Evolutionary conservation across 2,329 filamentous ascomycete species (phyloP), one percentile per base, ranked within the genome.

Genomic region (Ascocoryne sarcoides): DNA sequence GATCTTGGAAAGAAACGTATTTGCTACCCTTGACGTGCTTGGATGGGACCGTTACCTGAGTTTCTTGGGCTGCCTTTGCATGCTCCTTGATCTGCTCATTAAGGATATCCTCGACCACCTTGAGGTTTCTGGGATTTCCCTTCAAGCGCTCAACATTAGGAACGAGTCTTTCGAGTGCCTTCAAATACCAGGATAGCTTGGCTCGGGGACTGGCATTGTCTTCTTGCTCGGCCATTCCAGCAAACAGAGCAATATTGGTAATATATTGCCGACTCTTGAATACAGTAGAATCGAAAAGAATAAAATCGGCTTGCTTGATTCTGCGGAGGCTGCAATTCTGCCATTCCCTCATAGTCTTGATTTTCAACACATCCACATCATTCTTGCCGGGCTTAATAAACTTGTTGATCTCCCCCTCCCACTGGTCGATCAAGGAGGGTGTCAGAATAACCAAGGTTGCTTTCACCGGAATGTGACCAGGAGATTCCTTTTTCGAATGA

Each of bases 391-490:
- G 10, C 12, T 26, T 12, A 7, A 50, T 32, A 51, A 72, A 77
- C 37, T 71, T 71, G 2, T 50, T 35, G 10, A 76, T 66, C 46
- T 83, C 78, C 0, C 57, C 52, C 7, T 54, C 51, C 79, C 79
- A 84, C 52, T 83, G 79, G 4, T 62, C 51, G 1, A 70, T 58
- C 4, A 84, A 61, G 36, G 73, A 69, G 0, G 55, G 45, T 0
- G 78, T 78, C 5, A 75, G 71, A 1, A 83, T 55, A 19, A 82
- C 69, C 2, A 83, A 54, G 0, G 77, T 82, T 4, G 75, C 78
- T 12, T 71, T 66, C 1, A 69, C 59, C 0, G 69, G 56, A 12
- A 60, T 51, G 5, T 15, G 20, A 2, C 23, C 19, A 23, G 2
- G 4, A 9, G 28, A 29, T 26, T 20, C 16, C 16, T 23, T 7